Evolutionary conservation across 129 eudicot species (phyloP).

Genomic region (Centella asiatica): DNA sequence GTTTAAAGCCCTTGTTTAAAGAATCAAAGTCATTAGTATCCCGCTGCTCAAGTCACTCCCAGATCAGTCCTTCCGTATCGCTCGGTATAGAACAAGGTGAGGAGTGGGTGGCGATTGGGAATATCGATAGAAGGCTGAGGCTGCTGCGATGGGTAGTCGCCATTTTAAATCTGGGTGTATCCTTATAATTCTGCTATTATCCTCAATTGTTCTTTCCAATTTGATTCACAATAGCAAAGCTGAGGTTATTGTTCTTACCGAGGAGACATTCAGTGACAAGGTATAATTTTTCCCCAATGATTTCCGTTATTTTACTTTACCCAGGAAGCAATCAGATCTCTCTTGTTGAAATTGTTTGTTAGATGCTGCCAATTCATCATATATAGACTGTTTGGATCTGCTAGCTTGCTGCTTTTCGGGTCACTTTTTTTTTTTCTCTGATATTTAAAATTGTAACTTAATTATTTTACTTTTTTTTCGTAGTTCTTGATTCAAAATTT

Average conservation of each 20-base stretch:
- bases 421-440: too few relatives aligned
- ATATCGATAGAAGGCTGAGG: too few relatives aligned
- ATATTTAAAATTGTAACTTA: too few relatives aligned
- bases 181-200: constrained; percentile 3
- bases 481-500: too few relatives aligned
- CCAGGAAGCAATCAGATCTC: not conserved
- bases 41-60: too few relatives aligned
- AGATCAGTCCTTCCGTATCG: too few relatives aligned
- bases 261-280: constrained; percentile 66
- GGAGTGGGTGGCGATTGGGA: too few relatives aligned
- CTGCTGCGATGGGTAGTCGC: not conserved
- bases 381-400: not conserved
- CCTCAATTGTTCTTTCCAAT: constrained; percentile 26
- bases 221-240: constrained; percentile 33
- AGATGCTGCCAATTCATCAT: constrained; percentile 12
- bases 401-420: not conserved
- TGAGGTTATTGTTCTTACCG: constrained; percentile 73
- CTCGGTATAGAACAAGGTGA: too few relatives aligned
- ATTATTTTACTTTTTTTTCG: too few relatives aligned
- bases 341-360: not conserved
- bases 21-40: too few relatives aligned
- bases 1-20: too few relatives aligned
- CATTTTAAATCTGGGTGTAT: not conserved
- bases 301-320: not conserved
- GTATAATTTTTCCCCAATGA: constrained; percentile 13